Base-by-base conservation (phyloP, 2,329 filamentous ascomycete species). In the Exophiala aquamarina region DNA sequence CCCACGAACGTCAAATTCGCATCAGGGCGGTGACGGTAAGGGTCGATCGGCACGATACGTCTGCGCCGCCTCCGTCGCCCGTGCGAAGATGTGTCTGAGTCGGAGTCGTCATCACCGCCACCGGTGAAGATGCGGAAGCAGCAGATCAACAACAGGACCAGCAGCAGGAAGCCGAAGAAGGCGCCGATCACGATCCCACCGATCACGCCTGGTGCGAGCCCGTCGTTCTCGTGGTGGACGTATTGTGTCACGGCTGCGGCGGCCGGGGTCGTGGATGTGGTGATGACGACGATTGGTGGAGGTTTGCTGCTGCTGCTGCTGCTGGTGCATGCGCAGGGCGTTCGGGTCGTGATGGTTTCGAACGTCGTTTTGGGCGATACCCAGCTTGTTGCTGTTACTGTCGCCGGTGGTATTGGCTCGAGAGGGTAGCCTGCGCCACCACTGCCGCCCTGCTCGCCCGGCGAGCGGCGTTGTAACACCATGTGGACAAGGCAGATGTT, bases 1-100 rank as follows among this genome's bases (percentile, higher is more conserved):
- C 52, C 52, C 7, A 52, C 41, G 28, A 55, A 55, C 11, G 52
- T 55, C 41, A 55, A 39, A 15, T 52, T 52, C 23, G 50, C 50
- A 1, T 41, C 37, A 3, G 42, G 49, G 14, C 52, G 38, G 20
- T 32, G 17, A 10, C 44, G 48, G 31, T 55, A 55, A 3, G 52
- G 52, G 19, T 52, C 45, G 17, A 47, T 43, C 15, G 41, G 17
- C 26, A 42, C 33, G 6, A 49, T 45, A 33, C 44, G 34, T 10
- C 45, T 38, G 8, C 40, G 49, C 23, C 44, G 49, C 18, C 29
- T 39, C 11, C 23, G 6, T 6, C 11, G 23, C 6, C 29, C 40
- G 21, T 37, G 35, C 6, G 45, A 46, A 4, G 50, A 49, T 9
- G 29, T 23, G 20, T 47, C 40, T 20, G 28, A 34, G 33, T 44